phyloP scores from a whole-genome alignment of 140 eudicot genomes.

The Oenanthe javanica region DNA sequence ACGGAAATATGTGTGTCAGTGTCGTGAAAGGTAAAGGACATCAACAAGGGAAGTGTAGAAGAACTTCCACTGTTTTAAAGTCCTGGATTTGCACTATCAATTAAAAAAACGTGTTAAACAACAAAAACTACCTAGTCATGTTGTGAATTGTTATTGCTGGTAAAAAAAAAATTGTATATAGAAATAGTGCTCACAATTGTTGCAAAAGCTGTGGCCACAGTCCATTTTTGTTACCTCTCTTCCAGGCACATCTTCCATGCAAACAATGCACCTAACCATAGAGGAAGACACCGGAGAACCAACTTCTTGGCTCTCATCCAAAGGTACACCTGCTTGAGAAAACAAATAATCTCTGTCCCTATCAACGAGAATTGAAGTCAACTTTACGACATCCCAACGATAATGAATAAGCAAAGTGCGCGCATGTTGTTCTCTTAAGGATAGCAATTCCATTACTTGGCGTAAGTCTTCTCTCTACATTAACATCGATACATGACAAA shows the following conservation, averaged over 20 bases:
- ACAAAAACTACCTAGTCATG: background rate
- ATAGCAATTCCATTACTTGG: conserved; percentile 47
- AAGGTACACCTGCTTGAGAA: conserved; percentile 40
- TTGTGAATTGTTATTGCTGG: background rate
- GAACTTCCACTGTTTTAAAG: background rate
- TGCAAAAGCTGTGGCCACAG: conserved; percentile 59
- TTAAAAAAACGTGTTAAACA: background rate
- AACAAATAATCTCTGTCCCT: conserved; percentile 38
- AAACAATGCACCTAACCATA: conserved; percentile 29
- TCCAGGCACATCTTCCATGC: conserved; percentile 46
- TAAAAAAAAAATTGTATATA: background rate
- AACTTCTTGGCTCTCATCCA: conserved; percentile 15
- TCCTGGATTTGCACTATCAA: background rate
- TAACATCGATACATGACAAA: background rate
- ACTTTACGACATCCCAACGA: conserved; percentile 50
- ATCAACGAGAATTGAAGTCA: conserved; percentile 35
- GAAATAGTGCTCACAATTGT: conserved; percentile 31
- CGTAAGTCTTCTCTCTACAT: conserved; percentile 51
- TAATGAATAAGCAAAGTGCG: conserved; percentile 50
- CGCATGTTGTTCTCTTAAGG: conserved; percentile 49
- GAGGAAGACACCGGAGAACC: conserved; percentile 21
- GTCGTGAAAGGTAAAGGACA: background rate
- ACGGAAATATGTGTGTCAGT: background rate
- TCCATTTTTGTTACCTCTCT: conserved; percentile 40
- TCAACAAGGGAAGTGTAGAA: background rate